phyloP scores from a whole-genome alignment of 2,329 filamentous ascomycete genomes.

The Diplodia scrobiculata region DNA sequence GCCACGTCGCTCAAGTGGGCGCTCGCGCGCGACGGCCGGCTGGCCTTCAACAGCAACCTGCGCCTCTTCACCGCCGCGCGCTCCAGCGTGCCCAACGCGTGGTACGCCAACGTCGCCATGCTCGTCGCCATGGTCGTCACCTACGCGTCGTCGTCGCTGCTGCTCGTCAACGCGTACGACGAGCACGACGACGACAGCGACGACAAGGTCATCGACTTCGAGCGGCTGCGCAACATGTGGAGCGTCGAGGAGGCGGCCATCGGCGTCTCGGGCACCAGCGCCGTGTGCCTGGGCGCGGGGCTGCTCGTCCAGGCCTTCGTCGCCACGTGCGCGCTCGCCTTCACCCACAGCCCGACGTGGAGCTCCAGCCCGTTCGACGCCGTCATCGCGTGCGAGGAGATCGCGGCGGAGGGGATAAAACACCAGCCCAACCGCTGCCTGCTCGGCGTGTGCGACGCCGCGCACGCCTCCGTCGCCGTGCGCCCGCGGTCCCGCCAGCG shows the following conservation, averaged over 20 bases:
- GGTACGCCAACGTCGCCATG: neutral
- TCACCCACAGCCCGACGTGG: neutral
- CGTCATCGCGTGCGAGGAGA: neutral
- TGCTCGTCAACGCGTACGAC: neutral
- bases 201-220: neutral
- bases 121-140: neutral
- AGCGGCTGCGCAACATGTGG: neutral
- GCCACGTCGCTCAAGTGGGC: neutral
- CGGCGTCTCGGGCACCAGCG: neutral
- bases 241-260: neutral
- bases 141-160: neutral
- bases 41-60: slow-evolving; percentile 1
- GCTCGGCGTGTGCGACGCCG: neutral
- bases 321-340: neutral
- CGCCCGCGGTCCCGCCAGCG: neutral
- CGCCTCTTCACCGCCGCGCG: neutral
- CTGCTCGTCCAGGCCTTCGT: neutral
- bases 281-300: neutral
- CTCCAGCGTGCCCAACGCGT: neutral
- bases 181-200: too few relatives aligned
- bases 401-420: neutral
- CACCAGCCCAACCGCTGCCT: neutral
- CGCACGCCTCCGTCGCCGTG: neutral
- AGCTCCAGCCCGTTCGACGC: neutral
- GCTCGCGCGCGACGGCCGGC: neutral